phyloP scores from a whole-genome alignment of 164 flowering plant species.

The Dillenia suffruticosa region DNA sequence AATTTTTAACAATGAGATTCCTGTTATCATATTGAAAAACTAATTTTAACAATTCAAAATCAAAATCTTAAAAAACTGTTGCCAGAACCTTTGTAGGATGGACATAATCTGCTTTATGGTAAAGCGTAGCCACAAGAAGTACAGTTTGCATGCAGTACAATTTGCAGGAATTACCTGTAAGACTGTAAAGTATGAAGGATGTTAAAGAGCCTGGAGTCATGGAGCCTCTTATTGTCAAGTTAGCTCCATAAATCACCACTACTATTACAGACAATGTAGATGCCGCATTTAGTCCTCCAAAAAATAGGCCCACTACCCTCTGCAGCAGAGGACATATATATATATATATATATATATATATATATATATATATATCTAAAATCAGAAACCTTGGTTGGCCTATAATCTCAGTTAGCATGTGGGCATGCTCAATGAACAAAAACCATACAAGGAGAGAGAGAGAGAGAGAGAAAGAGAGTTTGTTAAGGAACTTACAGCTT shows the following conservation, averaged over 20 bases:
- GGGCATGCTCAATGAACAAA: too few relatives aligned
- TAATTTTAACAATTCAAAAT: too few relatives aligned
- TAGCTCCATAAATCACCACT: constrained; percentile 93
- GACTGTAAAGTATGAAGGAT: constrained; percentile 75
- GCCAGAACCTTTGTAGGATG: too few relatives aligned
- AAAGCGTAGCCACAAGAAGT: too few relatives aligned
- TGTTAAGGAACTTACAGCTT: constrained; percentile 65
- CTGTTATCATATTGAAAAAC: too few relatives aligned
- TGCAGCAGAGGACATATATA: constrained; percentile 34
- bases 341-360: too few relatives aligned
- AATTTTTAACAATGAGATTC: too few relatives aligned
- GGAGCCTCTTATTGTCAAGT: constrained; percentile 69
- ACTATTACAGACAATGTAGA: constrained; percentile 78
- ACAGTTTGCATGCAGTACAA: too few relatives aligned
- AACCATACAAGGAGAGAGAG: neutral
- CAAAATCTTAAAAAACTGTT: too few relatives aligned
- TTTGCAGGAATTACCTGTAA: constrained; percentile 46
- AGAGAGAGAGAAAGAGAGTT: neutral
- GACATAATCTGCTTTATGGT: neutral
- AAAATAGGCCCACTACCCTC: constrained; percentile 82
- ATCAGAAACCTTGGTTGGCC: constrained; percentile 3
- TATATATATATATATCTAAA: constrained; percentile 1
- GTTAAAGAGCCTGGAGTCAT: constrained; percentile 72
- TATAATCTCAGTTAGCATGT: neutral
- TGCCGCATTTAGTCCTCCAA: constrained; percentile 92